These are phyloP conservation scores for Saccharomyces cerevisiae DNA, from an alignment of 805 yeast species.

Conservation along the genomic window DNA sequence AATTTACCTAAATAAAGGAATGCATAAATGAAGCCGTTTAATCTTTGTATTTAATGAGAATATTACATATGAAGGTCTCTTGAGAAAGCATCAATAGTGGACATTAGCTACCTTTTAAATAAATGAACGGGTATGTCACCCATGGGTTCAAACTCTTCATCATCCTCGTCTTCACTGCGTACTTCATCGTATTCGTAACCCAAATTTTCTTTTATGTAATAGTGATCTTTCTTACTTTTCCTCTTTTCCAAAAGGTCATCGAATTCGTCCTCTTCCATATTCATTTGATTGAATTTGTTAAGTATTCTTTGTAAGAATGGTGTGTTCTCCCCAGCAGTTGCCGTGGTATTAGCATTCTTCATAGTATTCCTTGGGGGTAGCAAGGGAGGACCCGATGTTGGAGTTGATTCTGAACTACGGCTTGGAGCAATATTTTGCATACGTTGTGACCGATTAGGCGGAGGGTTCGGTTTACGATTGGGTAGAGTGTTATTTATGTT, in stretches of 20 bases:
- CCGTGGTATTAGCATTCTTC: neutral
- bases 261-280: constrained; percentile 24
- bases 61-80: neutral
- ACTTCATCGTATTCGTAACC: constrained; percentile 25
- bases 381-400: neutral
- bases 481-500: neutral
- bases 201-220: constrained; percentile 20
- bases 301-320: constrained; percentile 15
- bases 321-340: neutral
- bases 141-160: constrained; percentile 4
- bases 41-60: neutral
- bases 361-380: constrained; percentile 1
- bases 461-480: neutral
- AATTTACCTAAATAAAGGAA: neutral
- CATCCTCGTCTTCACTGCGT: constrained; percentile 14
- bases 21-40: neutral
- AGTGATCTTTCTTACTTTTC: constrained; percentile 13
- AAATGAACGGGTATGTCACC: neutral
- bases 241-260: constrained; percentile 23
- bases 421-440: neutral
- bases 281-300: constrained; percentile 28
- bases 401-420: neutral
- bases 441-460: neutral
- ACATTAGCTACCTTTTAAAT: neutral
- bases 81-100: neutral